Conservation (phyloP, 176 grass and related monocot species). For the Chrysopogon serrulatus region DNA sequence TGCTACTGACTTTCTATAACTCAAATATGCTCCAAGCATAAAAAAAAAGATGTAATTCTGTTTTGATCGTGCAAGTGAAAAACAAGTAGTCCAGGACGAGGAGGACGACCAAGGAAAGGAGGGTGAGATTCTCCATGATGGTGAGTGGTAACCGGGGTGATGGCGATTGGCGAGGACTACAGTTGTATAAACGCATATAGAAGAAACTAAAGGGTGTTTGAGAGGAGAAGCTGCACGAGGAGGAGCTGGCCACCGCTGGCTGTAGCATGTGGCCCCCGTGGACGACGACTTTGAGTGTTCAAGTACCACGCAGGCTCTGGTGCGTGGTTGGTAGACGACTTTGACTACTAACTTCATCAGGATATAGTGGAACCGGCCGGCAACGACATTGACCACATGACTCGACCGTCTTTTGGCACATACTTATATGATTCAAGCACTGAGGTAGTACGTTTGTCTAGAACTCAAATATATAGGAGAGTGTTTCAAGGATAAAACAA, state of each 20-base stretch:
- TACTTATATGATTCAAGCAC: neutral
- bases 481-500: neutral
- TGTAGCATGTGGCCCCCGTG: neutral
- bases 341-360: neutral
- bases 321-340: too few species aligned
- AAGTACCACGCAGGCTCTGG: neutral
- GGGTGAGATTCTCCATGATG: neutral
- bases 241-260: neutral
- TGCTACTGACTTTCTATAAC: too few species aligned
- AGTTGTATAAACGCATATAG: too few species aligned
- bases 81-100: too few species aligned
- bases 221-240: neutral
- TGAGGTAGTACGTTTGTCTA: neutral
- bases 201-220: too few species aligned
- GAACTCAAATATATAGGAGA: neutral
- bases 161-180: too few species aligned
- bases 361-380: neutral
- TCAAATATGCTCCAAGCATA: too few species aligned
- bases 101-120: neutral
- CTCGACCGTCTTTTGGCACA: neutral
- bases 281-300: neutral
- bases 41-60: too few species aligned
- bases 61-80: too few species aligned
- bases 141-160: neutral
- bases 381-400: neutral